Conservation (phyloP, 148 eudicot genomes). For the Vaccinium macrocarpon region DNA sequence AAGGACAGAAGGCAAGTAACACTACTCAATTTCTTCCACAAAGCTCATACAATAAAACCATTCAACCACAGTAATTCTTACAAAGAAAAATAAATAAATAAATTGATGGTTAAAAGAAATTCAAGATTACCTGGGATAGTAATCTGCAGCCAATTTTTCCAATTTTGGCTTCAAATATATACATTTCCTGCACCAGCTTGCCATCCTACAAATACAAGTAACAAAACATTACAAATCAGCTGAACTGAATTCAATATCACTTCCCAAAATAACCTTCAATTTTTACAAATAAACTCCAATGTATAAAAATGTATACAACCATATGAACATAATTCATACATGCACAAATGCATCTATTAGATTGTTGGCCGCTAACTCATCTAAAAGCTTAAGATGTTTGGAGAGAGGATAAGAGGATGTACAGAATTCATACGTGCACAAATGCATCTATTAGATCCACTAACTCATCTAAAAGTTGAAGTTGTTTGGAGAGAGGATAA, state of each 20-base stretch:
- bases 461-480: not conserved
- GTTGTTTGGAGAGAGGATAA: not conserved
- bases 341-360: conserved; percentile 8
- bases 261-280: not conserved
- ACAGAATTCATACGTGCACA: conserved; percentile 1
- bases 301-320: not conserved
- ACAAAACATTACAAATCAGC: not conserved
- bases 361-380: not conserved
- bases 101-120: not conserved
- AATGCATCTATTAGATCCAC: not conserved
- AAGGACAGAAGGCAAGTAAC: not conserved
- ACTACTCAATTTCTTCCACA: not conserved
- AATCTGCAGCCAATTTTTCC: conserved; percentile 72
- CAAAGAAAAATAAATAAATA: not conserved
- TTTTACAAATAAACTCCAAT: not conserved
- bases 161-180: conserved; percentile 81
- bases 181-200: conserved; percentile 96
- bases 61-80: not conserved
- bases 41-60: not conserved
- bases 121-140: conserved; percentile 40
- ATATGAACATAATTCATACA: not conserved
- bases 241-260: not conserved
- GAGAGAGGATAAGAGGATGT: not conserved
- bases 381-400: not conserved
- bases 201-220: conserved; percentile 57